Percentiles rank a stretch among this genome's conserved stretches.
Conservation (phyloP, 2,329 filamentous ascomycete genomes). For the Colletotrichum costaricense region DNA sequence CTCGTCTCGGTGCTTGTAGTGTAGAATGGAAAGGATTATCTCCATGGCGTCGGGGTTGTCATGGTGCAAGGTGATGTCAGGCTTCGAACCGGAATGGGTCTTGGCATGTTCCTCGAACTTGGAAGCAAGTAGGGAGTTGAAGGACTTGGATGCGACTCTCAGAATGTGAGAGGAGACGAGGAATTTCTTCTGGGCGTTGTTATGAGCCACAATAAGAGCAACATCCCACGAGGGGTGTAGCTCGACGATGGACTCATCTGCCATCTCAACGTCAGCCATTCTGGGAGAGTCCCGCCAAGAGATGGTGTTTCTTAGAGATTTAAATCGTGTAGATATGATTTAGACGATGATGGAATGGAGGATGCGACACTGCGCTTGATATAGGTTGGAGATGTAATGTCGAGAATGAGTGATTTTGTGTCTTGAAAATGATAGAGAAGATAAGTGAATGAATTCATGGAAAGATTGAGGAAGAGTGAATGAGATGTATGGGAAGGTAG, state of each 20-base stretch:
- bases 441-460: not conserved
- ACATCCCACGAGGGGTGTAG: slow-evolving; percentile 8
- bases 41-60: slow-evolving; percentile 11
- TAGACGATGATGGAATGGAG: no score
- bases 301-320: no score
- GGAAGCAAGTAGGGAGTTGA: not conserved
- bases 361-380: not conserved
- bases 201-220: not conserved
- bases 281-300: not conserved
- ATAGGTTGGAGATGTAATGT: not conserved
- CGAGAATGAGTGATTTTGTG: not conserved
- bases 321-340: not conserved
- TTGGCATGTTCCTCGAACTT: not conserved
- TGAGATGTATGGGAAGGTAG: not conserved
- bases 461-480: not conserved
- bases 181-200: not conserved
- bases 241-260: not conserved
- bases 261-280: not conserved
- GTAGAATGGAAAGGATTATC: not conserved
- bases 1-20: not conserved
- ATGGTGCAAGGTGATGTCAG: not conserved
- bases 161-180: not conserved
- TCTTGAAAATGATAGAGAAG: not conserved
- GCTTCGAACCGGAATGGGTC: not conserved
- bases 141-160: not conserved